Evolutionary conservation across 805 yeast species (phyloP), one percentile per base, ranked within the genome.

Genomic region (Wickerhamomyces ciferrii): DNA sequence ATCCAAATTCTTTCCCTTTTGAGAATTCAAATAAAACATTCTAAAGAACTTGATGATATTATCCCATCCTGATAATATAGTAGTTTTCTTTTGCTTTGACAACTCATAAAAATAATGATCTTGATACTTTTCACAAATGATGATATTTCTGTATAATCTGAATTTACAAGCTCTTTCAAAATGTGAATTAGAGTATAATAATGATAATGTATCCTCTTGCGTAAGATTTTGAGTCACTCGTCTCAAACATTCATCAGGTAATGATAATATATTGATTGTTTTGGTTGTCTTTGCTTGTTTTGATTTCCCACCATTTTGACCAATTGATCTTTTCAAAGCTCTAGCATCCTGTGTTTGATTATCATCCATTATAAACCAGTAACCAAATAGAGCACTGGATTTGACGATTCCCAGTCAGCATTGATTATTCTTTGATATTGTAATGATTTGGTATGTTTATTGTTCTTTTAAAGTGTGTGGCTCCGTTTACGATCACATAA

Each of bases 61-160:
- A 5, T 45, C 43, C 59, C 56, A 55, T 11, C 58, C 54, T 5
- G 56, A 50, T 11, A 55, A 23, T 6, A 55, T 18, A 1, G 58
- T 48, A n/a, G 42, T 32, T 24, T 47, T 52, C 14, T 42, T 39
- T 14, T 21, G 23, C 10, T 43, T 38, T 1, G 52, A 29, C 24
- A 53, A 29, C 11, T 51, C 37, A 24, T 49, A 46, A 47, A 46
- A 57, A 39, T 48, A 57, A 6, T 48, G 45, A 35, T 59, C 61
- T 34, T 53, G 52, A 13, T 43, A 47, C 43, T 59, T 59, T 42
- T 59, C 62, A 48, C 61, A 56, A 5, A 59, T 47, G 2, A 54
- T 25, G 2, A 59, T 52, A 19, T 39, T 44, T 18, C 48, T 43
- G 44, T 57, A 59, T 2, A 59, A 47, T n/a, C 62, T 44, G n/a